Conservation (phyloP, 108 stramenopile species). For the Skeletonema costatum region DNA sequence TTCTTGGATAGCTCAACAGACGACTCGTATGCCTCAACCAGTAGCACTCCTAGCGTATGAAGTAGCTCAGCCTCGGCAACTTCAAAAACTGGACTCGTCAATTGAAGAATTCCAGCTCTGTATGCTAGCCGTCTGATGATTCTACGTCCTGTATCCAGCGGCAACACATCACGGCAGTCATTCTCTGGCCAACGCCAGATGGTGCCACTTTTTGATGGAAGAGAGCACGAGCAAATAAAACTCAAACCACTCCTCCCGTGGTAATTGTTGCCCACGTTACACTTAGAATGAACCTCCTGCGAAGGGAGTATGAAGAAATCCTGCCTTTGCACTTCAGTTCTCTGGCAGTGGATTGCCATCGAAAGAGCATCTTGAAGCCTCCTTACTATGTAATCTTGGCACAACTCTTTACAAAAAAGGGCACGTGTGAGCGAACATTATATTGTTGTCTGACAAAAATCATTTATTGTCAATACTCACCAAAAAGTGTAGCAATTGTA, state of each 20-base stretch:
- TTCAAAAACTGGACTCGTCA: background rate
- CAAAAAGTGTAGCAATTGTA: background rate
- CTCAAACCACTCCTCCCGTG: background rate
- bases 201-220: background rate
- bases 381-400: background rate
- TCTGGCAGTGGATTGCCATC: background rate
- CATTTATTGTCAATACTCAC: background rate
- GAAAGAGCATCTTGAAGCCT: background rate
- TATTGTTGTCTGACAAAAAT: no score
- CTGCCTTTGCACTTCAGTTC: background rate
- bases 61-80: constrained; percentile 2
- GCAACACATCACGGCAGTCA: constrained; percentile 4
- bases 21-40: constrained; percentile 4
- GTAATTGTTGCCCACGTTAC: background rate
- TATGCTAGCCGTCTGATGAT: constrained; percentile 7
- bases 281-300: background rate
- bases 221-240: background rate
- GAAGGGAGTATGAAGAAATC: background rate
- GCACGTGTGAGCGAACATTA: no score
- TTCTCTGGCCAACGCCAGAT: constrained; percentile 8
- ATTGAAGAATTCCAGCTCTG: constrained; percentile 4
- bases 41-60: background rate
- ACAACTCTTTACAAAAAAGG: background rate
- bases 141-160: background rate
- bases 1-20: background rate